A percentile compares a stretch with the other conserved stretches of the same genome.
phyloP scores from a whole-genome alignment of 2,329 filamentous ascomycete species.

The Myriosclerotinia curreyana region DNA sequence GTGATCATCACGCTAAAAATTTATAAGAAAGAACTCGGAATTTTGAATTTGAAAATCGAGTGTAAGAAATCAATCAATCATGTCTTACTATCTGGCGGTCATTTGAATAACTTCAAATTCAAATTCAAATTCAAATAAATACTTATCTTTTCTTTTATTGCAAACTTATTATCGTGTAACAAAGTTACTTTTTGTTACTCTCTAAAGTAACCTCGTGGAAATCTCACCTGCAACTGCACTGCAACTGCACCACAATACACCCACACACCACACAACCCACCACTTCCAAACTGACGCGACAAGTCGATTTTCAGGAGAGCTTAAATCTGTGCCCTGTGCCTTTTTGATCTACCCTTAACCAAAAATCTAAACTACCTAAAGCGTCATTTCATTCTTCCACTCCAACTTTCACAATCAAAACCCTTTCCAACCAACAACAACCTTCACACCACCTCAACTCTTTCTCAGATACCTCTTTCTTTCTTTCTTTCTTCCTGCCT shows the following conservation, averaged over 20 bases:
- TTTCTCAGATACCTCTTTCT: conserved; percentile 22
- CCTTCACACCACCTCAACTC: conserved; percentile 23
- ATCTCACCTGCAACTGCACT: conserved; percentile 7
- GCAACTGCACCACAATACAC: neutral
- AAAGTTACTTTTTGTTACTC: neutral
- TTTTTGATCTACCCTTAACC: conserved; percentile 13
- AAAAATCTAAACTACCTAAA: conserved; percentile 17
- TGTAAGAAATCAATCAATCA: conserved; percentile 8
- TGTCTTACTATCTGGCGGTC: conserved; percentile 15
- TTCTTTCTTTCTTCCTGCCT: conserved; percentile 30
- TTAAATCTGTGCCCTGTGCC: conserved; percentile 23
- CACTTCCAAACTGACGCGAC: conserved; percentile 12
- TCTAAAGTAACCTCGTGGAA: neutral
- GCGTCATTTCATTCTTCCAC: conserved; percentile 20
- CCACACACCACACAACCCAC: neutral
- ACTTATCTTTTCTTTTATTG: neutral
- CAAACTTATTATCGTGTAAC: neutral
- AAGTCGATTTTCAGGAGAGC: conserved; percentile 22
- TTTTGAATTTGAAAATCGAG: neutral
- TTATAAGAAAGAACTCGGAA: conserved; percentile 1
- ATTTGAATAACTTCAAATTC: conserved; percentile 17
- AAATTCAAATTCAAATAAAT: neutral
- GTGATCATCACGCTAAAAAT: neutral
- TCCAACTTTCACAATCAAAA: conserved; percentile 12
- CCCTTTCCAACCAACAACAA: conserved; percentile 20